phyloP scores from a whole-genome alignment of 768 basidiomycete species.

The Pleurotus tuoliensis region DNA sequence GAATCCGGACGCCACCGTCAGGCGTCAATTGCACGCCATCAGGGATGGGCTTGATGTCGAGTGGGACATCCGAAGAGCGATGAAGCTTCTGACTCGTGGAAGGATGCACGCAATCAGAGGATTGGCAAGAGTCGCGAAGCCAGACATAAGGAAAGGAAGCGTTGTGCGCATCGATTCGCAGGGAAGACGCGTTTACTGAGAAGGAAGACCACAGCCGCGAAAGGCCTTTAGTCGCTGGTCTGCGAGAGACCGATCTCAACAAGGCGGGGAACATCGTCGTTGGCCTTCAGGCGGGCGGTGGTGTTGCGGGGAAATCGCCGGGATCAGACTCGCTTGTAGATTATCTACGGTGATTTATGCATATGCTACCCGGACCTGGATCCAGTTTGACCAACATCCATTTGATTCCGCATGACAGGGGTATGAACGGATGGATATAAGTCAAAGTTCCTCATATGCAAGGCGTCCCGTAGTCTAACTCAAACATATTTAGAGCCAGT shows the following conservation, averaged over 20 bases:
- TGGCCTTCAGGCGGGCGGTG: neutral
- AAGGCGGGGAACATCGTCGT: neutral
- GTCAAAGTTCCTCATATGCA: neutral
- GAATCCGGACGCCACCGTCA: conserved; percentile 21
- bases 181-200: conserved; percentile 18
- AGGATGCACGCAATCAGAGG: conserved; percentile 69
- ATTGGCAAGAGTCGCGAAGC: conserved; percentile 85
- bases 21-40: conserved; percentile 40
- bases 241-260: neutral
- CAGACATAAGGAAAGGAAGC: conserved; percentile 62
- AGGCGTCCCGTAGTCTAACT: neutral
- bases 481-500: conserved; percentile 4
- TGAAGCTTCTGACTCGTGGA: conserved; percentile 76
- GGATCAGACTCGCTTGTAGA: neutral
- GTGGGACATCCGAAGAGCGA: conserved; percentile 60
- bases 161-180: conserved; percentile 37
- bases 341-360: neutral
- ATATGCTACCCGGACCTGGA: no score
- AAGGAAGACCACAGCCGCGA: conserved; percentile 20
- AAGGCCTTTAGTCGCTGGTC: neutral
- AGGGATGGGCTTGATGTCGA: conserved; percentile 39
- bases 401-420: neutral
- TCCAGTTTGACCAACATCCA: neutral
- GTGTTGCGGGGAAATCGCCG: neutral
- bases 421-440: neutral